Evolutionary conservation across 106 monocot species (phyloP), one percentile per base, ranked within the genome.

Genomic region (Vanilla planifolia): DNA sequence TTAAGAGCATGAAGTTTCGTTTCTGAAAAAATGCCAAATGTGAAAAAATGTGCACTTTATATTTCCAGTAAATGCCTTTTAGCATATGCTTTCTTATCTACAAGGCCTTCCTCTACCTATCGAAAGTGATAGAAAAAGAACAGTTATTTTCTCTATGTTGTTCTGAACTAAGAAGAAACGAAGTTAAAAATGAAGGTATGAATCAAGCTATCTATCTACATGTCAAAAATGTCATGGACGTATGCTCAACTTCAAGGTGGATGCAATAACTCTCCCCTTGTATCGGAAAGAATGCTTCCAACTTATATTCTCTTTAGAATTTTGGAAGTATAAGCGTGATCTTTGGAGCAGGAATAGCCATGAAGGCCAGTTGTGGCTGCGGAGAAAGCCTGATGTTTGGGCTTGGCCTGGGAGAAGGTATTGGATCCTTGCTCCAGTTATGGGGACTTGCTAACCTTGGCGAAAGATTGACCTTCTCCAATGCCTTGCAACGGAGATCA

Each of bases 401-500:
- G 23, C 86, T 84, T 3, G 94, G 94, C 4, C 94, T 77, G n/a
- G 94, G 94, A 0, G 94, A 95, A 10, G 86, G 86, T 21, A 95
- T 81, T 0, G 94, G 94, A 21, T 58, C 60, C 61, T 67, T 89
- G 57, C 37, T 43, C 17, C 67, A 61, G 4, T 14, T 19, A 0
- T 72, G 62, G 2, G 78, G 50, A 25, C 67, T 17, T 0, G 2
- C 17, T 24, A 33, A 3, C 52, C 69, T 77, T 10, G 94, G 89
- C n/a, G 94, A 89, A 10, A 94, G 73, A 25, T 83, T 94, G 6
- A 89, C 94, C 34, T 89, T 85, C 67, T 94, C 94, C 3, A 94
- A 71, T n/a, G 89, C 89, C 73, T 65, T 78, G 45, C 5, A 80
- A 43, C 89, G 94, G 5, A 94, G 78, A 43, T 83, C 77, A 8